A percentile compares a stretch with the other conserved stretches of the same genome.
These are phyloP conservation scores for Iris pallida DNA, from an alignment of 116 monocot species.

Conservation along the genomic window DNA sequence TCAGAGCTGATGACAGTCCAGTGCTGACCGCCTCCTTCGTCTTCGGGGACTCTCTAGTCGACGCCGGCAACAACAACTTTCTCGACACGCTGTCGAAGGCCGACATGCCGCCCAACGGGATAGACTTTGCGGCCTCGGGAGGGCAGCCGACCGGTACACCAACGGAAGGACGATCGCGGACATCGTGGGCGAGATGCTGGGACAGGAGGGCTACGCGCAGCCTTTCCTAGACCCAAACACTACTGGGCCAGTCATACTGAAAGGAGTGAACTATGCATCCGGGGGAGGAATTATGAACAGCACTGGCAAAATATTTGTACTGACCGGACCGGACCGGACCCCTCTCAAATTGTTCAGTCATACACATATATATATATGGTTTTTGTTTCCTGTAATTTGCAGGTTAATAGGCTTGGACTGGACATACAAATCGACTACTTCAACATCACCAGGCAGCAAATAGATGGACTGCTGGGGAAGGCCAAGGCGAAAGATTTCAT, in stretches of 20 bases:
- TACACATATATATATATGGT: too few species aligned
- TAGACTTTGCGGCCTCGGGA: conserved; percentile 60
- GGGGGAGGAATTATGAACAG: conserved; percentile 86
- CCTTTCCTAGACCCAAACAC: conserved; percentile 79
- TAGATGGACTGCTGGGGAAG: conserved; percentile 46
- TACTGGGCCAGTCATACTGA: conserved; percentile 46
- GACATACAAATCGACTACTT: conserved; percentile 65
- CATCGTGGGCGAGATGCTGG: conserved; percentile 47
- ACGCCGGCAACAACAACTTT: conserved; percentile 60
- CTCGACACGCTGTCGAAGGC: conserved; percentile 32
- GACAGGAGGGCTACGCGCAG: conserved; percentile 39
- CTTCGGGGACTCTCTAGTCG: conserved; percentile 60
- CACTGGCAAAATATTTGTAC: conserved; percentile 86
- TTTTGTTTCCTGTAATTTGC: background rate
- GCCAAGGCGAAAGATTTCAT: conserved; percentile 32
- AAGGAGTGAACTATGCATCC: conserved; percentile 88
- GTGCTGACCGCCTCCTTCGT: conserved; percentile 25
- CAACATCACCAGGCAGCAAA: conserved; percentile 51
- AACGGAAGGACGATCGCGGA: conserved; percentile 81
- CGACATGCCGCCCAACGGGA: conserved; percentile 46
- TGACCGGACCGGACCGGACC: too few species aligned
- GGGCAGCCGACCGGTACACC: conserved; percentile 76
- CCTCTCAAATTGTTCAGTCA: too few species aligned
- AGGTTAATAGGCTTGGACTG: conserved; percentile 59
- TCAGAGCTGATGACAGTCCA: too few species aligned